Evolutionary conservation across 2,329 filamentous ascomycete genomes (phyloP), one percentile per base, ranked within the genome.

Genomic region (Botryosphaeria agaves): DNA sequence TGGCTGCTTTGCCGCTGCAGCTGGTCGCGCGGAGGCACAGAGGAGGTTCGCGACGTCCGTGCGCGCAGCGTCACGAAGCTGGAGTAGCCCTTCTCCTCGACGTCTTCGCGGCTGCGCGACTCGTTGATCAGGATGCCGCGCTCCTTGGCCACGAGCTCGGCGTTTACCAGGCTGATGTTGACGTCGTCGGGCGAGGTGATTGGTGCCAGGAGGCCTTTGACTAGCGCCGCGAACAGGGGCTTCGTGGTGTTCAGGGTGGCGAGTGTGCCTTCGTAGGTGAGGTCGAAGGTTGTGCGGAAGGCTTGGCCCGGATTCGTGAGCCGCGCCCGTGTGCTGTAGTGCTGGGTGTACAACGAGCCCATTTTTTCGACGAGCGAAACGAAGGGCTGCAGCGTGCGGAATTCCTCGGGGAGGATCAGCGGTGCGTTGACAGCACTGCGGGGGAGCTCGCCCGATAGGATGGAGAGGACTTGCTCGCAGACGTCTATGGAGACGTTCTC

Each of bases 401-500:
- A 84, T 52, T 87, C 80, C 38, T 84, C 79, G 0, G 79, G 78
- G 11, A 85, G 59, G 37, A 87, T 87, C 32, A 87, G 66, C 4
- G 81, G 80, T 0, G 79, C 80, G 39, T 89, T 87, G 45, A 87
- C 80, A 4, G 80, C 79, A 14, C 67, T 72, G 1, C 77, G 78
- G 0, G 81, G 80, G 1, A 85, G 61, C 1, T 76, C 75, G 3
- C 80, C 80, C 0, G 63, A 61, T 2, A 89, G 59, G 25, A 87
- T 81, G 34, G 75, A 67, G 0, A 79, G 62, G 8, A 85, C 77
- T 52, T 89, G 80, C 19, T 76, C 74, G 50, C 80, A 87, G 6
- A 87, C 81, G 41, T 87, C 81, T 37, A 85, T 68, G 1, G 76
- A 80, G 3, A 85, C 80, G 36, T 84, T 85, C 45, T 87, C 79